Percentiles rank a stretch among this genome's conserved stretches.
These are phyloP conservation scores for Xerocomus potaroensis DNA, from an alignment of 768 basidiomycete species.

Conservation along the genomic window DNA sequence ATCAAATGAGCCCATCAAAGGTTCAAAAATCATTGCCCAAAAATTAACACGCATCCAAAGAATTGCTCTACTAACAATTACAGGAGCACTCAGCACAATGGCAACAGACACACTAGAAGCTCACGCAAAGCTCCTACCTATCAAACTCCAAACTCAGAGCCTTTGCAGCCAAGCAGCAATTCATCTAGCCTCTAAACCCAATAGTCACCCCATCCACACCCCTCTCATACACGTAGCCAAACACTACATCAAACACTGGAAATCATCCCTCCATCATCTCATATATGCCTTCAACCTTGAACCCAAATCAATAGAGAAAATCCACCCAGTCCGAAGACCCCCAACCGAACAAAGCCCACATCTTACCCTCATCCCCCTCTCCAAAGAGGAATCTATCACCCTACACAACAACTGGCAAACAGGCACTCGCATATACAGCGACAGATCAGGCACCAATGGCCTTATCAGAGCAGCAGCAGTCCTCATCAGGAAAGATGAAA, in stretches of 20 bases:
- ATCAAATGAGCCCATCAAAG: neutral
- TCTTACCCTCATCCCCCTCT: neutral
- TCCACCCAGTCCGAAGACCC: neutral
- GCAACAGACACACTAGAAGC: neutral
- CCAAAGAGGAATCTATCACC: neutral
- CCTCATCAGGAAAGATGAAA: neutral
- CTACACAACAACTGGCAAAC: neutral
- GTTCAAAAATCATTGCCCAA: neutral
- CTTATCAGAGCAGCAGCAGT: neutral
- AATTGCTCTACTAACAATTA: neutral
- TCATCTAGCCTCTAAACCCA: neutral
- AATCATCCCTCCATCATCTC: neutral
- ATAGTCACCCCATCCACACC: neutral
- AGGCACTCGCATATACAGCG: too few relatives aligned
- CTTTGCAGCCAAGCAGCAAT: neutral
- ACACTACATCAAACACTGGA: neutral
- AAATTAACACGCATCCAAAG: neutral
- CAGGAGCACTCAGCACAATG: neutral
- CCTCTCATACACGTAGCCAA: neutral
- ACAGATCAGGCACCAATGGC: neutral
- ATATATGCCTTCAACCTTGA: neutral
- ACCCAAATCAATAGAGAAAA: neutral
- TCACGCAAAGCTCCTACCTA: neutral
- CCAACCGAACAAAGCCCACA: neutral
- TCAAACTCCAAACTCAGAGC: neutral